Evolutionary conservation across 441 rosid species (phyloP).

Genomic region (Macaranga tanarius): DNA sequence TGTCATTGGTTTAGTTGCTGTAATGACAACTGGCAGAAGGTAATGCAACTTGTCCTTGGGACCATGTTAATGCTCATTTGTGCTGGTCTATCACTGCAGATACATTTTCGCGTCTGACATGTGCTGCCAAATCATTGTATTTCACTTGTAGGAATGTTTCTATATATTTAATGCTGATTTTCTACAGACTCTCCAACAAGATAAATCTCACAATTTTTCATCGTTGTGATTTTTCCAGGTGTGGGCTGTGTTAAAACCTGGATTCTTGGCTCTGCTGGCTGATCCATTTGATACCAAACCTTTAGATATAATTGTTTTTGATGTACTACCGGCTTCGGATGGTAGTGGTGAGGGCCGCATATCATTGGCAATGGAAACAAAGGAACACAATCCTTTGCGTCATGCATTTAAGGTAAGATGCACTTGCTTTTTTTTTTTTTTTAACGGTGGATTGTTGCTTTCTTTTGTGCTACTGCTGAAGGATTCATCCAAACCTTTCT

Average conservation of each 20-base stretch:
- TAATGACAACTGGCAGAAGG: conserved; percentile 99
- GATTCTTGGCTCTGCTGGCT: conserved; percentile 88
- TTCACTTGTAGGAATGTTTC: not conserved
- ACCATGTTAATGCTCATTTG: not conserved
- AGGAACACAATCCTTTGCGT: conserved; percentile 92
- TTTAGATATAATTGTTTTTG: conserved; percentile 90
- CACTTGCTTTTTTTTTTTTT: conserved; percentile 6
- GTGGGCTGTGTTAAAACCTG: conserved; percentile 98
- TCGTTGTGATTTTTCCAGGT: conserved; percentile 52
- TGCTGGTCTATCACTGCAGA: conserved; percentile 1
- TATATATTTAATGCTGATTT: not conserved
- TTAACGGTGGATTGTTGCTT: not conserved
- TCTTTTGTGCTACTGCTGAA: conserved; percentile 3
- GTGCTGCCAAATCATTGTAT: conserved; percentile 7
- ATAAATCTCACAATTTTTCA: not conserved
- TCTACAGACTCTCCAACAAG: not conserved
- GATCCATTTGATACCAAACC: conserved; percentile 88
- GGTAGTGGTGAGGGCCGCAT: conserved; percentile 79
- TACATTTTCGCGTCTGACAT: not conserved
- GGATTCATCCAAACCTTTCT: not conserved
- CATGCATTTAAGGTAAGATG: conserved; percentile 80
- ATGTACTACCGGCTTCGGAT: conserved; percentile 86
- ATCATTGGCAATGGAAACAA: conserved; percentile 79
- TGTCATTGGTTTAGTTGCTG: conserved; percentile 85
- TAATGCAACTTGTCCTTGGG: conserved; percentile 35